These are phyloP conservation scores for Leptosphaerulina australis DNA, from an alignment of 2,329 filamentous ascomycete species.

Conservation along the genomic window DNA sequence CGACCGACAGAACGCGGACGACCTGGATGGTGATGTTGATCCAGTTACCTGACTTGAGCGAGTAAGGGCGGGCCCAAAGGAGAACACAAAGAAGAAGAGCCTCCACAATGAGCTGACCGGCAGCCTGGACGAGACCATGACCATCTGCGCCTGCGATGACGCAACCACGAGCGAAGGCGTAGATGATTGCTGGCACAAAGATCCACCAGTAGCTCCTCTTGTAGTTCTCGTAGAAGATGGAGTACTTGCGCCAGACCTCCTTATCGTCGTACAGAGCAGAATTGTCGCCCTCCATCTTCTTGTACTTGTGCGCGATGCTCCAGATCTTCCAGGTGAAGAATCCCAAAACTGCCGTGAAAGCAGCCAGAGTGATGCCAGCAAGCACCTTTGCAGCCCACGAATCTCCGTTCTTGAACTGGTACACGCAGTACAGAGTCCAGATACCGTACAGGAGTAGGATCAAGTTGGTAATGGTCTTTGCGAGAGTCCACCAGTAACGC, in stretches of 20 bases:
- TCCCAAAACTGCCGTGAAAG: conserved; percentile 80
- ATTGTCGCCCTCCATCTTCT: conserved; percentile 74
- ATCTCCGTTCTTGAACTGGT: conserved; percentile 91
- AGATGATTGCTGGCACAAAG: conserved; percentile 86
- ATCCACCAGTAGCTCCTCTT: conserved; percentile 97
- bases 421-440: conserved; percentile 95
- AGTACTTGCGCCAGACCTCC: conserved; percentile 92
- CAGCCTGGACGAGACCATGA: conserved; percentile 80
- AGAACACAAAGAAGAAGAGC: conserved; percentile 77
- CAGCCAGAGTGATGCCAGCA: conserved; percentile 76
- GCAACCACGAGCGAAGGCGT: conserved; percentile 87
- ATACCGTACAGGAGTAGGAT: conserved; percentile 91
- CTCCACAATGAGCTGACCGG: conserved; percentile 82
- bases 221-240: conserved; percentile 95
- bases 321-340: conserved; percentile 89
- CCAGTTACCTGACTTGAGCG: conserved; percentile 83
- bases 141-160: conserved; percentile 85
- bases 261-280: conserved; percentile 84
- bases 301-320: conserved; percentile 73
- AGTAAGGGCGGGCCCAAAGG: conserved; percentile 84
- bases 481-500: conserved; percentile 94
- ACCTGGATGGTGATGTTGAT: conserved; percentile 93
- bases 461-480: conserved; percentile 84
- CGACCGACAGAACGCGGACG: conserved; percentile 85
- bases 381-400: conserved; percentile 90